phyloP scores from a whole-genome alignment of 176 grass and related monocot genomes.

The Chrysopogon serrulatus region DNA sequence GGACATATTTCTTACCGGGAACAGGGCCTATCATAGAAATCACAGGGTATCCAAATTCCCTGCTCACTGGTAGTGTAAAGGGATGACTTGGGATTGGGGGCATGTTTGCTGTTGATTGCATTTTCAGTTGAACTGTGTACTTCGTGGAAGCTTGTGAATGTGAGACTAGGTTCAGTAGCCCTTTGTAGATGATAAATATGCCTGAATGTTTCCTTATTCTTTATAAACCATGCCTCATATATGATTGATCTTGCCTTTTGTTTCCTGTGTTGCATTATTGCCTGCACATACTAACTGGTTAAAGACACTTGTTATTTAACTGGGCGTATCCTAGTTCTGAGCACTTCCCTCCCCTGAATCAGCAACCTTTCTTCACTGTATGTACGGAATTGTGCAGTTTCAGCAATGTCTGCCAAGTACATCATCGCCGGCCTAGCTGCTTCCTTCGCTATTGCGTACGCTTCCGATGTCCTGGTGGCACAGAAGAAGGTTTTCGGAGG shows the following conservation, averaged over 20 bases:
- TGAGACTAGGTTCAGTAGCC: neutral
- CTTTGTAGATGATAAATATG: neutral
- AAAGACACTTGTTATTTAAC: neutral
- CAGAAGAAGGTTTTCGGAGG: constrained; percentile 88
- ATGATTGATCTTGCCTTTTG: neutral
- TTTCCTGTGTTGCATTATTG: neutral
- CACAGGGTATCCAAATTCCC: too few species aligned
- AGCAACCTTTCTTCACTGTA: neutral
- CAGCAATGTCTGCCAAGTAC: constrained; percentile 59
- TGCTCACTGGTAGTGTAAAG: neutral
- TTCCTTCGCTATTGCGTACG: constrained; percentile 50
- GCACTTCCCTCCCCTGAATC: neutral
- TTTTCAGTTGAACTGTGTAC: neutral
- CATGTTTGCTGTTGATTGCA: neutral
- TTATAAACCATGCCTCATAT: neutral
- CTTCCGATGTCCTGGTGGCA: constrained; percentile 33
- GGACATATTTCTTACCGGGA: too few species aligned
- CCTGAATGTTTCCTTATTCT: neutral
- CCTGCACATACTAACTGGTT: neutral
- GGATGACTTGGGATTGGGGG: neutral
- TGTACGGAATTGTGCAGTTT: neutral
- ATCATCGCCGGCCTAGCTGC: constrained; percentile 35
- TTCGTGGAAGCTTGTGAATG: neutral
- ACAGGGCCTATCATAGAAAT: too few species aligned
- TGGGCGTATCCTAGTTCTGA: neutral